phyloP scores from a whole-genome alignment of 2,329 filamentous ascomycete species.

The Plenodomus tracheiphilus region DNA sequence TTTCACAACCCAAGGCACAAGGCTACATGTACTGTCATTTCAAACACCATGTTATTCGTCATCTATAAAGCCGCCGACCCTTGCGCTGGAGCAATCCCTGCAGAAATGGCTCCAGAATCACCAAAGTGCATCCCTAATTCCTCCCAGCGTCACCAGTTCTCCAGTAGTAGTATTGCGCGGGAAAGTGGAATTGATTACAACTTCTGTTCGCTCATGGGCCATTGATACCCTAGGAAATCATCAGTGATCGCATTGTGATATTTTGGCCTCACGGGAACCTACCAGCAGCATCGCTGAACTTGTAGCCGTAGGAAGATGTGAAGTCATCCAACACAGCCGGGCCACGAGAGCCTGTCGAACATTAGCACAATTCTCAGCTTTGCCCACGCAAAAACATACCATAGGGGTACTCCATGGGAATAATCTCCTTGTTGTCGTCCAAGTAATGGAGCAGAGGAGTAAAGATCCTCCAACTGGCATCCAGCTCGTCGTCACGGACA shows the following conservation, averaged over 20 bases:
- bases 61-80: slow-evolving; percentile 12
- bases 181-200: slow-evolving; percentile 21
- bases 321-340: slow-evolving; percentile 97
- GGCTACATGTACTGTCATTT: not conserved
- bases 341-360: slow-evolving; percentile 80
- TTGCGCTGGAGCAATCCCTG: slow-evolving; percentile 2
- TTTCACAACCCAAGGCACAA: no score
- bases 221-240: slow-evolving; percentile 41
- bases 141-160: slow-evolving; percentile 16
- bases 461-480: slow-evolving; percentile 98
- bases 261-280: slow-evolving; percentile 7
- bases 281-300: slow-evolving; percentile 94
- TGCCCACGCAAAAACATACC: slow-evolving; percentile 59
- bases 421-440: slow-evolving; percentile 98
- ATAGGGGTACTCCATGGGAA: slow-evolving; percentile 99
- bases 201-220: slow-evolving; percentile 46
- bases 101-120: slow-evolving; percentile 3
- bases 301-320: slow-evolving; percentile 96
- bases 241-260: slow-evolving; percentile 16
- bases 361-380: slow-evolving; percentile 19
- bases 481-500: slow-evolving; percentile 68
- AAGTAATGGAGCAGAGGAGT: slow-evolving; percentile 96
- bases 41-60: slow-evolving; percentile 20
- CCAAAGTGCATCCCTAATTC: slow-evolving; percentile 14
- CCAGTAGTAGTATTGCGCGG: slow-evolving; percentile 16